Evolutionary conservation across 345 rosid species (phyloP).

Genomic region (Anastatica hierochuntica): DNA sequence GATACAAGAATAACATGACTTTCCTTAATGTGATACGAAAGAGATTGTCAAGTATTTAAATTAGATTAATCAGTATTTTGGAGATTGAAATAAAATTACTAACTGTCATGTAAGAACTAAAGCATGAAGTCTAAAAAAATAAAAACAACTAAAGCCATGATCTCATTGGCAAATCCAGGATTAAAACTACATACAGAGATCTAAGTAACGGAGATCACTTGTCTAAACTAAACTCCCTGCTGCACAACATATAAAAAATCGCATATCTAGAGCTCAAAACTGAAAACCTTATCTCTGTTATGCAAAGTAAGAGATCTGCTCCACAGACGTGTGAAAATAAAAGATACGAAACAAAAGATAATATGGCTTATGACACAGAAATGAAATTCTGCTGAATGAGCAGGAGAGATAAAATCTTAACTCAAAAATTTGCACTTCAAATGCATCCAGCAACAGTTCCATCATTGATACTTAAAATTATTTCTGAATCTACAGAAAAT

Average conservation of each 20-base stretch:
- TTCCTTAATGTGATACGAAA: not conserved
- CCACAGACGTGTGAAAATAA: no score
- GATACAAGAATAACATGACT: not conserved
- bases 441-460: not conserved
- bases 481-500: not conserved
- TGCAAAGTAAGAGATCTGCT: not conserved
- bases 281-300: not conserved
- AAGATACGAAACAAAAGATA: not conserved
- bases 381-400: not conserved
- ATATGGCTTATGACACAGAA: not conserved
- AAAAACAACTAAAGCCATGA: no score
- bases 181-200: not conserved
- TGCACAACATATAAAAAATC: not conserved
- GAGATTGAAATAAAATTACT: not conserved
- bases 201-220: not conserved
- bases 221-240: not conserved
- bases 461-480: not conserved
- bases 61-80: not conserved
- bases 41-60: not conserved
- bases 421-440: not conserved
- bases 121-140: no score
- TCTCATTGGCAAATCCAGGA: not conserved
- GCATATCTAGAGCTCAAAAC: not conserved
- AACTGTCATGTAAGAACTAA: not conserved
- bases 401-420: not conserved